Evolutionary conservation across 176 grass and related monocot genomes (phyloP).

Genomic region (Cocos nucifera): DNA sequence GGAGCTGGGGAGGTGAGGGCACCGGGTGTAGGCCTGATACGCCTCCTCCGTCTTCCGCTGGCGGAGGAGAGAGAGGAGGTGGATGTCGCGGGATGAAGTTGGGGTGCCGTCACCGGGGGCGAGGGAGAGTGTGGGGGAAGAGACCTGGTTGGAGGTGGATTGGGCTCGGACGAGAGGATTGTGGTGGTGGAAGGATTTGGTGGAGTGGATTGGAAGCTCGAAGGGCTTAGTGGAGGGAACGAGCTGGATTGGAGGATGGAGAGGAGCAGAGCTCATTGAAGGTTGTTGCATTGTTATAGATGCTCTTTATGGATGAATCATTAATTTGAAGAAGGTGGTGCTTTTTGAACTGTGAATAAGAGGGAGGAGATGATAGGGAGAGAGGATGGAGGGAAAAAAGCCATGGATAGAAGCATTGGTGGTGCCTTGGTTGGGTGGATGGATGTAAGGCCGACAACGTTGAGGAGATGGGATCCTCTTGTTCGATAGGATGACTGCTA

Average conservation of each 20-base stretch:
- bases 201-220: neutral
- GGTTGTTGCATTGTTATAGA: neutral
- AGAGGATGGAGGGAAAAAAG: neutral
- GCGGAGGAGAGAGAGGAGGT: constrained; percentile 51
- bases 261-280: neutral
- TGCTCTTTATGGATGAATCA: too few species aligned
- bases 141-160: neutral
- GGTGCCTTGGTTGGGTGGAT: neutral
- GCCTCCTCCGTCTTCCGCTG: constrained; percentile 56
- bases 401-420: neutral
- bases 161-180: neutral
- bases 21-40: constrained; percentile 38
- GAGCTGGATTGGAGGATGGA: neutral
- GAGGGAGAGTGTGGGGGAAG: constrained; percentile 3
- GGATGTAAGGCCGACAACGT: constrained; percentile 12
- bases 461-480: constrained; percentile 2
- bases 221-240: neutral
- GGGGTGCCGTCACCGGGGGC: neutral
- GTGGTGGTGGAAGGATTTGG: neutral
- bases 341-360: neutral
- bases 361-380: neutral
- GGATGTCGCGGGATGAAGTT: constrained; percentile 12
- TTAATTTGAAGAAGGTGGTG: neutral
- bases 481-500: neutral
- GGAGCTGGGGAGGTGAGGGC: constrained; percentile 35